These are phyloP conservation scores for Tetraselmis chui DNA, from an alignment of 139 green algal genomes.

Conservation along the genomic window DNA sequence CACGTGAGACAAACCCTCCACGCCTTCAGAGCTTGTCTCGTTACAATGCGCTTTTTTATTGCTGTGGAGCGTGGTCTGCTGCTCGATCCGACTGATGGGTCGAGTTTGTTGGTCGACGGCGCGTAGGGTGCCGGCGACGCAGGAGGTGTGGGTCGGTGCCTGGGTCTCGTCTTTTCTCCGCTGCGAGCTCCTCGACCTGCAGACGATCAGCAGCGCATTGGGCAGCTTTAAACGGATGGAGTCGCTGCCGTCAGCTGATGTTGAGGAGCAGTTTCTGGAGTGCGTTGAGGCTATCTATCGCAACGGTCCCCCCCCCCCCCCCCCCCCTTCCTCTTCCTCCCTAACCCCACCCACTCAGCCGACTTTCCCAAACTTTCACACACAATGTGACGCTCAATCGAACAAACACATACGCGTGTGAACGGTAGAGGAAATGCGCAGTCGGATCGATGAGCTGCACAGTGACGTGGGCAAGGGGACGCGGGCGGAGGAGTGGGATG, in stretches of 20 bases:
- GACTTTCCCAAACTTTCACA: too few relatives aligned
- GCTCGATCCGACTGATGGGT: too few relatives aligned
- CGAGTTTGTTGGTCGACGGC: too few relatives aligned
- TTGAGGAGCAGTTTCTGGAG: slow-evolving; percentile 30
- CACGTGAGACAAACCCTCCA: not conserved
- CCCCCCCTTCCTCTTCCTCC: not conserved
- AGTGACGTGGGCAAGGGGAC: slow-evolving; percentile 13
- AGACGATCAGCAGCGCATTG: slow-evolving; percentile 20
- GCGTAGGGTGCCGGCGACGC: not conserved
- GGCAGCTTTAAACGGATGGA: slow-evolving; percentile 18
- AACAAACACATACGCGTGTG: too few relatives aligned
- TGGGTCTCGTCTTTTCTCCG: slow-evolving; percentile 40
- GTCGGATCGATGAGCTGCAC: not conserved
- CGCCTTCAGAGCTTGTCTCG: too few relatives aligned
- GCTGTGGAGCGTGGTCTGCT: too few relatives aligned
- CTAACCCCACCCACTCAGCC: not conserved
- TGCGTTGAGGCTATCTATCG: slow-evolving; percentile 33
- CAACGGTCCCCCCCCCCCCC: not conserved
- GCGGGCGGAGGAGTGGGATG: slow-evolving; percentile 40
- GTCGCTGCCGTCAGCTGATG: slow-evolving; percentile 14
- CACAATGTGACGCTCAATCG: too few relatives aligned
- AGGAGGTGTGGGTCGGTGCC: not conserved
- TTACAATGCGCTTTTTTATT: too few relatives aligned
- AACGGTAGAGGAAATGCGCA: not conserved
- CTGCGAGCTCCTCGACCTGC: slow-evolving; percentile 36